A percentile compares a stretch with the other conserved stretches of the same genome.
These are phyloP conservation scores for Penicillium verrucosum DNA, from an alignment of 2,329 filamentous ascomycete genomes.

Conservation along the genomic window DNA sequence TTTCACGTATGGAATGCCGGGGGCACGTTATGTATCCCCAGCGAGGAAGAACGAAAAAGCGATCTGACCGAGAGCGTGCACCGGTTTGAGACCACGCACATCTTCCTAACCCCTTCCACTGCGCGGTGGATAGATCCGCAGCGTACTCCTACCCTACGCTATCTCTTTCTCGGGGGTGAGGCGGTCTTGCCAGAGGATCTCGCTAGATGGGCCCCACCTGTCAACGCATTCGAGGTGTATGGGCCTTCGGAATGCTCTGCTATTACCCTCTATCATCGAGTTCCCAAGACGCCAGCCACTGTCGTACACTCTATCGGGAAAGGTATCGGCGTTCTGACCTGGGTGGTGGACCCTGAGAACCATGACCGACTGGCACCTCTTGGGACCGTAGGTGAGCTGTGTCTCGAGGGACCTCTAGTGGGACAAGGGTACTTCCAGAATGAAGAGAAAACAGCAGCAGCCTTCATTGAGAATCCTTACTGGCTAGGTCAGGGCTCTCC, in stretches of 20 bases:
- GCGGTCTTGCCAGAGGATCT: background rate
- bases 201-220: background rate
- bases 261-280: background rate
- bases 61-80: background rate
- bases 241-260: background rate
- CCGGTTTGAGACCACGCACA: background rate
- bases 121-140: background rate
- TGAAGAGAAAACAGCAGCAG: background rate
- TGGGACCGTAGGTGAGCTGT: background rate
- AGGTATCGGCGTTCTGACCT: background rate
- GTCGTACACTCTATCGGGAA: background rate
- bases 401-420: background rate
- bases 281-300: background rate
- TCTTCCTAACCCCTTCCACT: background rate
- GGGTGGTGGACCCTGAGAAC: background rate
- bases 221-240: background rate
- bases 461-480: background rate
- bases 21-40: background rate
- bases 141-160: background rate
- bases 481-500: background rate
- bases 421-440: background rate
- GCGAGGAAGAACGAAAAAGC: background rate
- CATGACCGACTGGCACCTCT: background rate
- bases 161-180: background rate
- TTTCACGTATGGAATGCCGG: background rate